Conservation (phyloP, 140 eudicot genomes). For the Flaveria floridana region DNA sequence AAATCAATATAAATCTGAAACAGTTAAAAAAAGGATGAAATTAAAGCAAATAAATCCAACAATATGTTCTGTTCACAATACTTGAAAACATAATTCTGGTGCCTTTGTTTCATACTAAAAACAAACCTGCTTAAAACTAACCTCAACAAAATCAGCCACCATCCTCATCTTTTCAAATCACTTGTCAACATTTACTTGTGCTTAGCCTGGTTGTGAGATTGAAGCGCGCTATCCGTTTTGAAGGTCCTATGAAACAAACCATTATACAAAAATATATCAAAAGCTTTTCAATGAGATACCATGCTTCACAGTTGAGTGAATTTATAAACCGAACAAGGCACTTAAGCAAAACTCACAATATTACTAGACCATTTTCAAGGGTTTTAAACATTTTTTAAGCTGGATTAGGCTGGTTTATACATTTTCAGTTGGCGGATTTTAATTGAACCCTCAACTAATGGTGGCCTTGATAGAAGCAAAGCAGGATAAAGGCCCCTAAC, state of each 20-base stretch:
- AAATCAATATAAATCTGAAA: background rate
- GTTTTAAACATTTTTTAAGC: too few relatives aligned
- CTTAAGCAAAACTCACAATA: background rate
- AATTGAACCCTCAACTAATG: too few relatives aligned
- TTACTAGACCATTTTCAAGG: too few relatives aligned
- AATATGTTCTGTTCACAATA: background rate
- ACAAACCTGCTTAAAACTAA: slow-evolving; percentile 21
- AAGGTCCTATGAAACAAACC: slow-evolving; percentile 20
- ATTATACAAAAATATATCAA: background rate
- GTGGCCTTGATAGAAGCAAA: too few relatives aligned
- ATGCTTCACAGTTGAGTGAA: background rate
- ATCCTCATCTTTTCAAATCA: slow-evolving; percentile 5
- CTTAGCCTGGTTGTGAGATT: slow-evolving; percentile 26
- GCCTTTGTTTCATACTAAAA: slow-evolving; percentile 5
- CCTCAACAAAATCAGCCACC: slow-evolving; percentile 22
- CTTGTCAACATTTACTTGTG: slow-evolving; percentile 10
- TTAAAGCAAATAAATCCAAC: background rate
- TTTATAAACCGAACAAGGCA: background rate
- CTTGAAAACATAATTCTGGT: background rate
- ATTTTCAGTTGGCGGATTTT: too few relatives aligned
- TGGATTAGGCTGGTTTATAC: too few relatives aligned
- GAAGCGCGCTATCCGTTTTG: slow-evolving; percentile 23
- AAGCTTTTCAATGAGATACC: background rate
- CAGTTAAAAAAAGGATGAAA: background rate
- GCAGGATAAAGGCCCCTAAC: too few relatives aligned